A percentile compares a stretch with the other conserved stretches of the same genome.
phyloP scores from a whole-genome alignment of 768 basidiomycete species.

The Xerocomus brunneocitrinus region DNA sequence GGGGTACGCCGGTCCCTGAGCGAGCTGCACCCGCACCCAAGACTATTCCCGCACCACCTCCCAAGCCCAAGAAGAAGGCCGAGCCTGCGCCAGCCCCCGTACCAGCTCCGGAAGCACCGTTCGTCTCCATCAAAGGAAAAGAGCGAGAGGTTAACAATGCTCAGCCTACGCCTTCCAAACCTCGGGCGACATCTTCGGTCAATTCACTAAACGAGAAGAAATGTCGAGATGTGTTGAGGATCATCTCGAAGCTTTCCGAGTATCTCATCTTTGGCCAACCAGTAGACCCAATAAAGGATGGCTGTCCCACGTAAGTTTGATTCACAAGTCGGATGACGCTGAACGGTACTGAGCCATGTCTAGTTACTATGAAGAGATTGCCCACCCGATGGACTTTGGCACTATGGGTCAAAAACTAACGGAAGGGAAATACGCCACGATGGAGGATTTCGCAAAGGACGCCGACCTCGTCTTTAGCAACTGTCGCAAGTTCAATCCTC shows the following conservation, averaged over 20 bases:
- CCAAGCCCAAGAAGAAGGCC: conserved; percentile 44
- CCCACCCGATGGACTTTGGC: conserved; percentile 89
- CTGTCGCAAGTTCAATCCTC: conserved; percentile 90
- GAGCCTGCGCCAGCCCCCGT: conserved; percentile 22
- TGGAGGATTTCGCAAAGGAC: conserved; percentile 80
- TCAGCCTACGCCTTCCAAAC: conserved; percentile 35
- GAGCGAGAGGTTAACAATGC: conserved; percentile 51
- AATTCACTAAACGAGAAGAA: conserved; percentile 78
- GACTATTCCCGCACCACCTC: conserved; percentile 18
- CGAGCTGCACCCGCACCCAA: conserved; percentile 27
- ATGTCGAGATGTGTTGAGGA: conserved; percentile 66
- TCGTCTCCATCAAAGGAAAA: conserved; percentile 63
- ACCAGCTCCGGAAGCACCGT: conserved; percentile 27
- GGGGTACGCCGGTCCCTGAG: conserved; percentile 36
- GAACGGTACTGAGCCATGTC: conserved; percentile 2
- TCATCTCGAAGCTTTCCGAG: conserved; percentile 58
- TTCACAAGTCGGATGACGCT: neutral
- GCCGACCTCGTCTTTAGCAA: conserved; percentile 82
- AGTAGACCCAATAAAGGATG: conserved; percentile 78
- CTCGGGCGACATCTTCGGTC: conserved; percentile 34
- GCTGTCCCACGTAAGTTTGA: conserved; percentile 80
- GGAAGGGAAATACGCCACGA: conserved; percentile 63
- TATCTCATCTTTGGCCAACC: conserved; percentile 71
- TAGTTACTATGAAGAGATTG: conserved; percentile 90
- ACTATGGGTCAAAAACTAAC: conserved; percentile 72